Evolutionary conservation across 2,329 filamentous ascomycete genomes (phyloP), one percentile per base, ranked within the genome.

Genomic region (Botrytis porri): DNA sequence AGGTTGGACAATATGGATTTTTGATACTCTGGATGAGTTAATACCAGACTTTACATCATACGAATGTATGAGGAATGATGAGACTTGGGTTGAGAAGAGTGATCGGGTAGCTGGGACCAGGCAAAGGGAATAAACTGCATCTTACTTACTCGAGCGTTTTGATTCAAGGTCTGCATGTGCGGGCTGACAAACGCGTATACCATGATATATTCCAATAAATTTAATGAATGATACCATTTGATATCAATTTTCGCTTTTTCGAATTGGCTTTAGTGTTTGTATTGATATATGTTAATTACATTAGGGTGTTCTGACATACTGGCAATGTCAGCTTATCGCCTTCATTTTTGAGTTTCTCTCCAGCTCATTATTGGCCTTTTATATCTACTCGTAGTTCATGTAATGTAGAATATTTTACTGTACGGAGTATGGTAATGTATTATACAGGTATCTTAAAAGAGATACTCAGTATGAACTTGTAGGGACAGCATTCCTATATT

Each of bases 191-290:
- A 18, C 4, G 43, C 32, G 25, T 54, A 54, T 37, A 51, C 64
- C 32, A 66, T 54, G 32, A 66, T 35, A 37, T 39, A 29, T 66
- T 29, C 14, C 48, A n/a, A 16, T 25, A 39, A 20, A n/a, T 20
- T 66, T 66, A 64, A 66, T 66, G 2, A 66, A 66, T 39, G 64
- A 66, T 65, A 37, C 29, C 43, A 65, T 48, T 64, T 64, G n/a
- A 48, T 51, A 37, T 22, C 7, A 45, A 5, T 65, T 65, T 25
- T 1, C 22, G 18, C 32, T 18, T 14, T 8, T 18, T 22, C 18
- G 20, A 25, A 45, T 6, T 16, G n/a, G n/a, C 5, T 63, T 62
- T 18, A 18, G 9, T 43, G 16, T 12, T 12, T 32, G 61, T 29
- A 22, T 10, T 7, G 25, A 63, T 18, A 4, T 8, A 29, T 29